Percentiles rank a stretch among this genome's conserved stretches.
These are phyloP conservation scores for Thymus mandschuricus DNA, from an alignment of 257 asterid genomes.

Conservation along the genomic window DNA sequence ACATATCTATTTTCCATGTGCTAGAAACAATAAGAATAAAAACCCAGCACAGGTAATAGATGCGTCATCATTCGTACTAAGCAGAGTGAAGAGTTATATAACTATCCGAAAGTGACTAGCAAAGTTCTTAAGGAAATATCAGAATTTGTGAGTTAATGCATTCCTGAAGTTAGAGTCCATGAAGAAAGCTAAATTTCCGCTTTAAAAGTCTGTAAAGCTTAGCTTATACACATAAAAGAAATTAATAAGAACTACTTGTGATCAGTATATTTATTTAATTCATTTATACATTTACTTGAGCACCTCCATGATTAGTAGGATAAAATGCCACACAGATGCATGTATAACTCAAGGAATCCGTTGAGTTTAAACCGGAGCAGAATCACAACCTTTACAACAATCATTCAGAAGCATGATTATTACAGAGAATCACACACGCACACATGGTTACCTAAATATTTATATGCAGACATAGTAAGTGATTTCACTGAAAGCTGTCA, in stretches of 20 bases:
- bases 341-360: neutral
- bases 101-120: neutral
- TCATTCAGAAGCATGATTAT: neutral
- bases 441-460: neutral
- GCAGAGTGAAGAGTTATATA: neutral
- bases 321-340: neutral
- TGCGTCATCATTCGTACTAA: conserved; percentile 13
- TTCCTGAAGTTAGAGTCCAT: neutral
- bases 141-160: neutral
- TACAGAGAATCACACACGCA: neutral
- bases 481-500: conserved; percentile 11
- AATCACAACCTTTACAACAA: neutral
- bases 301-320: conserved; percentile 8
- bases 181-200: neutral
- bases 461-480: neutral
- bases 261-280: neutral
- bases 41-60: neutral
- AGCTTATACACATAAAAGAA: neutral
- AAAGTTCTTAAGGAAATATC: conserved; percentile 4
- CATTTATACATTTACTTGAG: neutral
- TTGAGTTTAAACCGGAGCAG: neutral
- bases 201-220: neutral
- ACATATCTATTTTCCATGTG: neutral
- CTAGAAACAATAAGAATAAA: neutral
- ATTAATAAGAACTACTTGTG: neutral